A percentile compares a stretch with the other conserved stretches of the same genome.
Conservation (phyloP, 768 basidiomycete species). For the Boletus rufocinnamomeus region DNA sequence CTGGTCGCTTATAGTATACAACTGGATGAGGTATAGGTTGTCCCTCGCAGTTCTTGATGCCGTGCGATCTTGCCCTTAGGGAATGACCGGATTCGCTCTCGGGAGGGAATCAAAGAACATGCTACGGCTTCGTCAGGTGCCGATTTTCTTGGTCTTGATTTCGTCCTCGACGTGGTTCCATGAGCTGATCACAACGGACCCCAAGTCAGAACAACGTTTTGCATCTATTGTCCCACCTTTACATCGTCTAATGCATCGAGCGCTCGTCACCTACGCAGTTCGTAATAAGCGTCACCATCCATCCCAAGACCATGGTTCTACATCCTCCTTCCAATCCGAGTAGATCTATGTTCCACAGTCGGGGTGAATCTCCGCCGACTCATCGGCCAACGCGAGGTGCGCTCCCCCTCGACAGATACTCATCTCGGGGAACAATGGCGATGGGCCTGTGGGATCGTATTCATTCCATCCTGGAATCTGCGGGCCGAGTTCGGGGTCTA, state of each 20-base stretch:
- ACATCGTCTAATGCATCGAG: not conserved
- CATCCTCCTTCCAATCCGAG: not conserved
- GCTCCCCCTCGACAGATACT: not conserved
- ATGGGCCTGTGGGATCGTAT: not conserved
- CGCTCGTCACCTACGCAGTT: not conserved
- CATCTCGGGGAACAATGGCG: not conserved
- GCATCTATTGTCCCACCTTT: not conserved
- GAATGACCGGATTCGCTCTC: not conserved
- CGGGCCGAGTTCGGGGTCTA: not conserved
- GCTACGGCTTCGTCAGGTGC: not conserved
- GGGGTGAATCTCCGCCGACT: not conserved
- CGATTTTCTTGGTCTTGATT: not conserved
- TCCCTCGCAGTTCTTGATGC: not conserved
- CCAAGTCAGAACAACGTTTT: not conserved
- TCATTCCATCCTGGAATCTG: not conserved
- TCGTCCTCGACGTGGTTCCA: not conserved
- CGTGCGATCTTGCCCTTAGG: not conserved
- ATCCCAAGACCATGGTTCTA: not conserved
- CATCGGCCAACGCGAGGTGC: not conserved
- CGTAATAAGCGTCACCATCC: not conserved
- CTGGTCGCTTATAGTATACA: conserved; percentile 6
- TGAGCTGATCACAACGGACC: not conserved
- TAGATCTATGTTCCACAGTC: not conserved
- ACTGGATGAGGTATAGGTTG: not conserved
- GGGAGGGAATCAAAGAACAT: not conserved